phyloP scores from a whole-genome alignment of 1,139 yeast species.

The Suhomyces guaymorum region DNA sequence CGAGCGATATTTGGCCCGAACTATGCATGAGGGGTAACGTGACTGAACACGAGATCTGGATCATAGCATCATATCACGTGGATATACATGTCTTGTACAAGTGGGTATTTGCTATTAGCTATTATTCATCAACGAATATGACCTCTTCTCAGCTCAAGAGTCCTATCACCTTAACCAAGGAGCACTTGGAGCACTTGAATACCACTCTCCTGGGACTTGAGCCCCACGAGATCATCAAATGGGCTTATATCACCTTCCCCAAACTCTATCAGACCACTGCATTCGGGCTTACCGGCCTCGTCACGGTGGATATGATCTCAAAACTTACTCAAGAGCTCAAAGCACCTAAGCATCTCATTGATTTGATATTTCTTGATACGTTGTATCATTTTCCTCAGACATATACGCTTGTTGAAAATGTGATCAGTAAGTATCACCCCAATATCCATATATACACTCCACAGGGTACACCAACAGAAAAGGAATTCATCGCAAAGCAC shows the following conservation, averaged over 20 bases:
- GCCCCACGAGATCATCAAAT: slow-evolving; percentile 73
- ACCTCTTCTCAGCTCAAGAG: neutral
- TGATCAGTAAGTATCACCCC: slow-evolving; percentile 56
- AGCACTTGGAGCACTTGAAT: slow-evolving; percentile 60
- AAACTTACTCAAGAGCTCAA: slow-evolving; percentile 36
- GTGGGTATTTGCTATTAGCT: no score
- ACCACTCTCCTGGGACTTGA: slow-evolving; percentile 51
- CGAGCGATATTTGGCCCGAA: no score
- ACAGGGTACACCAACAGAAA: slow-evolving; percentile 50
- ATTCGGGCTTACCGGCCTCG: slow-evolving; percentile 90
- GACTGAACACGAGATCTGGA: neutral
- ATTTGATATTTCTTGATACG: slow-evolving; percentile 85
- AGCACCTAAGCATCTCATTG: slow-evolving; percentile 49
- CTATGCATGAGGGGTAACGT: no score
- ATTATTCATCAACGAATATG: no score
- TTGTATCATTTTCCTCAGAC: slow-evolving; percentile 94
- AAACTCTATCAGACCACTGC: slow-evolving; percentile 89
- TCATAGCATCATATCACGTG: slow-evolving; percentile 15
- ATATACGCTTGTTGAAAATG: slow-evolving; percentile 62
- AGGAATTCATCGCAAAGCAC: slow-evolving; percentile 64
- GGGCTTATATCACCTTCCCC: slow-evolving; percentile 85
- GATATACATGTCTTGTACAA: no score
- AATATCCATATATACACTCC: slow-evolving; percentile 69
- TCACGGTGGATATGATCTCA: slow-evolving; percentile 81
- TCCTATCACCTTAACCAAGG: slow-evolving; percentile 31